Evolutionary conservation across 2,329 filamentous ascomycete genomes (phyloP), one percentile per base, ranked within the genome.

Genomic region (Sclerotinia nivalis): DNA sequence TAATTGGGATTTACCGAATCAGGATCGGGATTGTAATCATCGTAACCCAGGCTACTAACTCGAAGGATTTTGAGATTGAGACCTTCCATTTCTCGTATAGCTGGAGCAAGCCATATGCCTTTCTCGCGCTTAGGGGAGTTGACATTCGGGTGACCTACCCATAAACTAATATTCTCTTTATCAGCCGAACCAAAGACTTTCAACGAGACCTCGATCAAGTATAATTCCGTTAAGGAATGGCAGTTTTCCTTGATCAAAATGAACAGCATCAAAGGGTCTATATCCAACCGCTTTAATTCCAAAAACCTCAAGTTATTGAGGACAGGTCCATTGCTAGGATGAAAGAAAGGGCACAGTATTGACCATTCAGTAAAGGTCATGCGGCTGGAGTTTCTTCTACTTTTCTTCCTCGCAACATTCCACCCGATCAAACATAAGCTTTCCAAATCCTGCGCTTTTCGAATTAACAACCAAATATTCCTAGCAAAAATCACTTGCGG

Each of bases 391-490:
- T 75, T 72, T 66, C 68, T 71, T 40, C 75, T 71, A 6, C 71
- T 74, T 12, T 66, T 71, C 25, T 74, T 70, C 66, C 75, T 75
- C 61, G 74, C 75, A 25, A 72, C 69, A 65, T 76, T 65, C 77
- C 75, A 79, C n/a, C 83, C 83, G 15, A 83, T 79, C 22, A 87
- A 72, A 70, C 84, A 85, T 25, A 87, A 76, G 58, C 80, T 85
- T 72, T 82, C 78, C 18, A 87, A 80, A 12, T 77, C 75, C 34
- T 77, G 75, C 0, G 84, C 83, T 62, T 82, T 82, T 61, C 81
- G 80, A 22, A 86, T 82, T 54, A 85, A 75, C 71, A 83, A 81
- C 84, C 85, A 87, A 4, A 87, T 77, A 68, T 83, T 81, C 50
- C 80, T 79, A 28, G 80, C 80, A 75, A 85, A 85, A 25, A 80